Conservation (phyloP, 169 alveolate genomes). For the Babesia ovis region DNA sequence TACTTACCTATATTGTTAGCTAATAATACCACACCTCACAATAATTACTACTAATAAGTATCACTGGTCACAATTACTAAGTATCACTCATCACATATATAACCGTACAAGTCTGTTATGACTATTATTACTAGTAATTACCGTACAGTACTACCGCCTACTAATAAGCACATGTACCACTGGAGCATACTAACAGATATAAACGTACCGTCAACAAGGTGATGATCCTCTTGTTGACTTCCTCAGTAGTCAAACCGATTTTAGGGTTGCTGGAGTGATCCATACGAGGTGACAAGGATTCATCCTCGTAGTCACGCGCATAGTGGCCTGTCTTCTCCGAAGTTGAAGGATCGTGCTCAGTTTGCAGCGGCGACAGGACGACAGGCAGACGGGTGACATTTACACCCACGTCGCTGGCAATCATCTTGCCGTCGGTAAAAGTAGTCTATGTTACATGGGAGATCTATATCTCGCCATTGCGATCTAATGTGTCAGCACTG, state of each 20-base stretch:
- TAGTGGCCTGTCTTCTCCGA: conserved; percentile 3
- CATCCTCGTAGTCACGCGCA: background rate
- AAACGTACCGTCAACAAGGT: conserved; percentile 32
- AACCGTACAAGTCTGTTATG: too few relatives aligned
- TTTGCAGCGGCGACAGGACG: background rate
- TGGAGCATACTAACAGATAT: too few relatives aligned
- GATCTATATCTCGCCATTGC: background rate
- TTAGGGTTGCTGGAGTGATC: conserved; percentile 10
- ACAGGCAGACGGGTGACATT: background rate
- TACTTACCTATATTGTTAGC: too few relatives aligned
- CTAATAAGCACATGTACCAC: too few relatives aligned
- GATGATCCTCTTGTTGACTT: conserved; percentile 53
- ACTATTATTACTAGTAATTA: too few relatives aligned
- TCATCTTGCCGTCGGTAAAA: background rate
- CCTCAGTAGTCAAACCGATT: conserved; percentile 61
- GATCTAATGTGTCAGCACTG: background rate
- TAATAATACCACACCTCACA: too few relatives aligned
- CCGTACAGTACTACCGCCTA: too few relatives aligned
- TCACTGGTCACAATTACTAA: background rate
- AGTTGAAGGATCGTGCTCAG: background rate
- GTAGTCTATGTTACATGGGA: background rate
- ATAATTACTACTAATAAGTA: background rate
- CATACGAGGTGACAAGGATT: background rate
- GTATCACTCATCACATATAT: background rate
- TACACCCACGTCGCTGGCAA: background rate